A percentile compares a stretch with the other conserved stretches of the same genome.
These are phyloP conservation scores for Centrapalus pauciflorus DNA, from an alignment of 129 eudicot species.

Conservation along the genomic window DNA sequence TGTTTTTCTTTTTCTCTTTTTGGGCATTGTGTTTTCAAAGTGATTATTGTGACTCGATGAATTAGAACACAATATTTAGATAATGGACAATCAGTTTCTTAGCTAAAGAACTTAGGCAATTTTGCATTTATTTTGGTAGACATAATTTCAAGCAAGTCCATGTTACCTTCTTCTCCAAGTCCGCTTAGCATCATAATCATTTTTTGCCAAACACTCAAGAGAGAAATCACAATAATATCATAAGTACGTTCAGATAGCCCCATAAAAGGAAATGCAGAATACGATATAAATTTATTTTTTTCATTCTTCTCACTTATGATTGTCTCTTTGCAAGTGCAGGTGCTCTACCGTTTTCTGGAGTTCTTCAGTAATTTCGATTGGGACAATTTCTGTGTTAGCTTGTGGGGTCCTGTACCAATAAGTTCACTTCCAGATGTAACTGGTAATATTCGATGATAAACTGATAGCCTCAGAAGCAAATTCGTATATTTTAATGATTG, in stretches of 20 bases:
- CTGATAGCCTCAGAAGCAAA: background rate
- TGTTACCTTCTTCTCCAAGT: too few species aligned
- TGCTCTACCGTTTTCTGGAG: slow-evolving; percentile 89
- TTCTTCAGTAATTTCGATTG: slow-evolving; percentile 96
- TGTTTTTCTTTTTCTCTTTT: background rate
- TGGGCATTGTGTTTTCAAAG: too few species aligned
- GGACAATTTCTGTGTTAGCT: slow-evolving; percentile 91
- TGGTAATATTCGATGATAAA: slow-evolving; percentile 40
- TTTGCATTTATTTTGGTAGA: too few species aligned
- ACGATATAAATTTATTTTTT: too few species aligned
- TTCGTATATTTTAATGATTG: slow-evolving; percentile 5
- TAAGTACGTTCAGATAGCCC: too few species aligned
- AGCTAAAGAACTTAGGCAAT: too few species aligned
- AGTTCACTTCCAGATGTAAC: slow-evolving; percentile 82
- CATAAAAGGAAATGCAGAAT: too few species aligned
- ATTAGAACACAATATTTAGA: background rate
- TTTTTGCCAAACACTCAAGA: too few species aligned
- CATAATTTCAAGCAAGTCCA: too few species aligned
- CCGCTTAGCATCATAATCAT: too few species aligned
- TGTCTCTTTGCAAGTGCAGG: slow-evolving; percentile 42
- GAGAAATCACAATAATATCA: too few species aligned
- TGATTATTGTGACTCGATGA: background rate
- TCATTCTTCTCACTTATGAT: slow-evolving; percentile 6
- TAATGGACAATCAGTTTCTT: background rate
- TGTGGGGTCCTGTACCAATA: slow-evolving; percentile 97